phyloP scores from a whole-genome alignment of 495 filamentous ascomycete species.

The Talaromyces wortmannii region DNA sequence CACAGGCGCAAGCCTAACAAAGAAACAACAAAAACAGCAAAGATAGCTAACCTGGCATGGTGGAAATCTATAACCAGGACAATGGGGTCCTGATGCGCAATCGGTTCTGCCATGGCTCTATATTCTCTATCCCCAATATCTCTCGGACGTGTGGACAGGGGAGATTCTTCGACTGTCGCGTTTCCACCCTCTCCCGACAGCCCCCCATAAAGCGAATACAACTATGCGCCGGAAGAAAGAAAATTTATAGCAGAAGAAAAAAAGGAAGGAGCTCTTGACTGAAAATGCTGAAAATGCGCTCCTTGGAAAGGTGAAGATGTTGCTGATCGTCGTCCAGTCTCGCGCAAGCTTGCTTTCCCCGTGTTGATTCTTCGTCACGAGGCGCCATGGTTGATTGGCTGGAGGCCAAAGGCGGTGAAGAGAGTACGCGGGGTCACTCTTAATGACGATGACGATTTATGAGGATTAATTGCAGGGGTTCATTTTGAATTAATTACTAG shows the following conservation, averaged over 20 bases:
- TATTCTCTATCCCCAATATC: background rate
- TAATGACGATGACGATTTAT: background rate
- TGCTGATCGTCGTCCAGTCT: no score
- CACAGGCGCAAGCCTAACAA: background rate
- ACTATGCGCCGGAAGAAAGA: no score
- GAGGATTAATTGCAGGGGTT: background rate
- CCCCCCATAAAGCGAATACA: background rate
- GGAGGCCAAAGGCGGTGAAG: background rate
- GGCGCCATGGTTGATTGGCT: background rate
- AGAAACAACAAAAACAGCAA: background rate
- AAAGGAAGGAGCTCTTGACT: no score
- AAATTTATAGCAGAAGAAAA: no score
- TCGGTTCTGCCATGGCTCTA: conserved; percentile 3
- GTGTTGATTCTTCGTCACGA: background rate
- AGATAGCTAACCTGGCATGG: conserved; percentile 67
- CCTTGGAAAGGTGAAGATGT: no score
- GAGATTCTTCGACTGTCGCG: background rate
- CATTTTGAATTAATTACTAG: background rate
- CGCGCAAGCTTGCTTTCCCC: no score
- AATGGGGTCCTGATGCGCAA: conserved; percentile 41
- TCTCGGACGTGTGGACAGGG: conserved; percentile 5
- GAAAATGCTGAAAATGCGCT: no score
- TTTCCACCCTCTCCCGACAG: background rate
- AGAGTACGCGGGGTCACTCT: background rate
- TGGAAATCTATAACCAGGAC: conserved; percentile 95